Percentiles rank a stretch among this genome's conserved stretches.
These are phyloP conservation scores for Stagonosporopsis vannaccii DNA, from an alignment of 2,329 filamentous ascomycete species.

Conservation along the genomic window DNA sequence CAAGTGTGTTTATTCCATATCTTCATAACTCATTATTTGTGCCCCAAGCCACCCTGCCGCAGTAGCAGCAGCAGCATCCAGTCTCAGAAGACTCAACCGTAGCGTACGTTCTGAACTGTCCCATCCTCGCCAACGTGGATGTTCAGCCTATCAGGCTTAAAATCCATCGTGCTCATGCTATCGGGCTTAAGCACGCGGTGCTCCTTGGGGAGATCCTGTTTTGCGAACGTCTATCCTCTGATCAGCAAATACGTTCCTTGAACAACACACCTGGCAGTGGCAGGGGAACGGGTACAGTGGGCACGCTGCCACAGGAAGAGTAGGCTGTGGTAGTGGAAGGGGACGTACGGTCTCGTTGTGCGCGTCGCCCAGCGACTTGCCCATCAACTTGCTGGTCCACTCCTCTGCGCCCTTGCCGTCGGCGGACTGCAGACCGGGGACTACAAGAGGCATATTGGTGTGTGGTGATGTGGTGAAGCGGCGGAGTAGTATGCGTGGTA, in stretches of 20 bases:
- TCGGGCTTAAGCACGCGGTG: slow-evolving; percentile 57
- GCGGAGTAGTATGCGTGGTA: slow-evolving; percentile 5
- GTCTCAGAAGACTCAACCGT: slow-evolving; percentile 47
- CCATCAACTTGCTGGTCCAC: slow-evolving; percentile 58
- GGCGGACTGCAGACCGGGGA: slow-evolving; percentile 55
- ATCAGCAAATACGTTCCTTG: neutral
- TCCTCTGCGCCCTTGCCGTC: slow-evolving; percentile 47
- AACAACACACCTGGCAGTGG: neutral
- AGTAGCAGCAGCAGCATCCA: neutral
- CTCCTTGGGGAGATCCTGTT: slow-evolving; percentile 56
- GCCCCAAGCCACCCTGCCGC: neutral
- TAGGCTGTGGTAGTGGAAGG: neutral
- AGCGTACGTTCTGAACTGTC: slow-evolving; percentile 57
- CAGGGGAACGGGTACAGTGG: slow-evolving; percentile 5
- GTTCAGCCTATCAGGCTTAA: slow-evolving; percentile 58
- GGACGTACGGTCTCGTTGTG: slow-evolving; percentile 54
- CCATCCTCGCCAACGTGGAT: slow-evolving; percentile 59
- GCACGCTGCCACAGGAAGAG: neutral
- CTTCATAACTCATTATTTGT: neutral
- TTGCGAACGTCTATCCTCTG: slow-evolving; percentile 59
- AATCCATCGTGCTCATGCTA: slow-evolving; percentile 57
- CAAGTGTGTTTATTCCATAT: neutral
- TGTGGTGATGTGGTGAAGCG: slow-evolving; percentile 4
- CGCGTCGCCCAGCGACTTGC: slow-evolving; percentile 60
- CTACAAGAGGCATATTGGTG: slow-evolving; percentile 59